Evolutionary conservation across 495 filamentous ascomycete genomes (phyloP).

Genomic region (Penicillium flavigenum): DNA sequence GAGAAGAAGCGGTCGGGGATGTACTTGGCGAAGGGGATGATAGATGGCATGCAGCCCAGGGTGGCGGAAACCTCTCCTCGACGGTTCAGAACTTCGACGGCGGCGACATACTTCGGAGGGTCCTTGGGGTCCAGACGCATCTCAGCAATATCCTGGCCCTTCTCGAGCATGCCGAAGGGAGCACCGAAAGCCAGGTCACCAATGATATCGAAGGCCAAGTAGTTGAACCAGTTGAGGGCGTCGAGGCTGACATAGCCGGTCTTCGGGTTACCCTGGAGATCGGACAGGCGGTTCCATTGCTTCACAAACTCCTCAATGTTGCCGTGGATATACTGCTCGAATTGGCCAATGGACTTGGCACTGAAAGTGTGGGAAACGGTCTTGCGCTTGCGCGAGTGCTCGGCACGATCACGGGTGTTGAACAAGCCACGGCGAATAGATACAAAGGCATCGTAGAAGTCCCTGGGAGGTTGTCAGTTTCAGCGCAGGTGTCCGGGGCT

Average conservation of each 20-base stretch:
- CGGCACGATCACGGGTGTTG: conserved; percentile 80
- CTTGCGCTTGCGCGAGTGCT: conserved; percentile 90
- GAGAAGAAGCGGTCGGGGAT: conserved; percentile 54
- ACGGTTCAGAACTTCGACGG: conserved; percentile 56
- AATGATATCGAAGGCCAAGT: conserved; percentile 90
- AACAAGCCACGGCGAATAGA: conserved; percentile 83
- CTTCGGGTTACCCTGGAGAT: conserved; percentile 44
- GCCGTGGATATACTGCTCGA: conserved; percentile 83
- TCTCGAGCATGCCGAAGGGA: conserved; percentile 55
- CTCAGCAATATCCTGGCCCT: conserved; percentile 59
- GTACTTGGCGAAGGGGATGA: conserved; percentile 53
- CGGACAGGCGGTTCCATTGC: conserved; percentile 64
- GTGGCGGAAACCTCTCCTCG: conserved; percentile 55
- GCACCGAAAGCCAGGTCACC: conserved; percentile 59
- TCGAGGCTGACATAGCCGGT: conserved; percentile 64
- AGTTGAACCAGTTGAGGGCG: conserved; percentile 91
- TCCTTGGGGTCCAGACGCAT: conserved; percentile 50
- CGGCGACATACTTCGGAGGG: conserved; percentile 48
- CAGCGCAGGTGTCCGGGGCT: background rate
- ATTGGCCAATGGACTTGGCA: conserved; percentile 75
- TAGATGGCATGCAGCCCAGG: conserved; percentile 44
- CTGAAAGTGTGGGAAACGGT: conserved; percentile 85
- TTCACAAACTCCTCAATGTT: conserved; percentile 74
- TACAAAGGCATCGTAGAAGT: conserved; percentile 91
- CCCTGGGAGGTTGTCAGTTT: conserved; percentile 35